Base-by-base conservation (phyloP, 805 yeast species). In the Jamesozyma piceae region DNA sequence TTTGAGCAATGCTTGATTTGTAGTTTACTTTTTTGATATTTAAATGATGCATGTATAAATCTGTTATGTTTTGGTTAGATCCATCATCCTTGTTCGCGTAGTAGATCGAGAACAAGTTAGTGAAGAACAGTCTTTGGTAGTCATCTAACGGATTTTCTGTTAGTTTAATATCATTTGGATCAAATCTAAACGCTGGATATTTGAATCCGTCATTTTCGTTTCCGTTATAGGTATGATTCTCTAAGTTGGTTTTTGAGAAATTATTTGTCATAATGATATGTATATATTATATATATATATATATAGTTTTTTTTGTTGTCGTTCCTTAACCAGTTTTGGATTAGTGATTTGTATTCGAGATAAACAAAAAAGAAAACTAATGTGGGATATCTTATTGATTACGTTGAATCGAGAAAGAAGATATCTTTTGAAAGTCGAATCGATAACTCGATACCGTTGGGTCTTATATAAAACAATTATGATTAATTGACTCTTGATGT, bases 71-170 rank as follows among this genome's bases (percentile, higher is more conserved):
- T 3, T 35, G 11, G 6, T 35, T 26, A 8, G 19, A 8, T 17
- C 15, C 2, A 11, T 18, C 21, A 5, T 24, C 11, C 8, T n/a
- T 13, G n/a, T 28, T 5, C 5, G 31, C 10, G 19, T 34, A 35
- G 41, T 39, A 40, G 34, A 32, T 43, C 19, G 43, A 28, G 8
- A 48, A 37, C 17, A 53, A 34, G 11, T 48, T 44, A 4, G 54
- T 47, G 41, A 60, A 55, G 42, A 47, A 56, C 11, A 58, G 39
- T 38, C 65, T 43, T 45, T 61, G 65, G 41, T 58, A 61, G 37
- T 61, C 64, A 41, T 61, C 65, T 32, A 55, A 27, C 5, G 64
- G 61, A 26, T 49, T 50, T 4, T 42, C 45, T 4, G 55, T 39
- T 4, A 60, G 43, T 18, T 34, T 43, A 14, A 60, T 46, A 5